phyloP scores from a whole-genome alignment of 2,329 filamentous ascomycete species.

The Didymella pinodella region DNA sequence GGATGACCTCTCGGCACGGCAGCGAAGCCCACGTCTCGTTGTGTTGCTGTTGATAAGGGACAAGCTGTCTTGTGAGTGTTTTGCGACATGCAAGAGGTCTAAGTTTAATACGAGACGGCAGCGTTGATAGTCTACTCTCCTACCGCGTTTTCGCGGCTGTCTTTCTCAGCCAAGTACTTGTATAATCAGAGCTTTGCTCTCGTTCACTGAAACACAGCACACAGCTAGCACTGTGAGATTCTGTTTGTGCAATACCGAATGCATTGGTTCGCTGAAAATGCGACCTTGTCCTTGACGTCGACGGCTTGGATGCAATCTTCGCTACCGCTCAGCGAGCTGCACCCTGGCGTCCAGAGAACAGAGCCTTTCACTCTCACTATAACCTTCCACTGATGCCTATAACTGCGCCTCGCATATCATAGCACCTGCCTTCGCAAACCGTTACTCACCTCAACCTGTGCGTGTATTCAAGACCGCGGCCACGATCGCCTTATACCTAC shows the following conservation, averaged over 20 bases:
- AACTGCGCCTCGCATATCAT: neutral
- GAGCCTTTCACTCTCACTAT: neutral
- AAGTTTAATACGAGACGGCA: neutral
- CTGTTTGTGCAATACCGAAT: neutral
- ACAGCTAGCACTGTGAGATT: neutral
- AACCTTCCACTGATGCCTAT: neutral
- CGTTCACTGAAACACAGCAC: neutral
- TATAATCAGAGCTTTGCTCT: neutral
- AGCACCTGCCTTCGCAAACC: neutral
- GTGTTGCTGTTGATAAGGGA: no score
- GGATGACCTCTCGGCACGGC: neutral
- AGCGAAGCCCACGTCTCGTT: no score
- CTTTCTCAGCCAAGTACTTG: neutral
- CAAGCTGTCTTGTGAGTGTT: no score
- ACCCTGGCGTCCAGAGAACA: neutral
- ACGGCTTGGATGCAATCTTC: neutral
- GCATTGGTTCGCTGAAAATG: neutral
- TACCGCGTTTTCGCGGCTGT: neutral
- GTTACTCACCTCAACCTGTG: neutral
- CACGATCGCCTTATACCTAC: neutral
- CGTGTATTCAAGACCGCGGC: neutral
- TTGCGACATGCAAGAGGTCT: no score
- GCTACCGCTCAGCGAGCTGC: neutral
- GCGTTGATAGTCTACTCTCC: neutral
- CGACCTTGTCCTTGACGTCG: neutral